Evolutionary conservation across 768 basidiomycete genomes (phyloP), one percentile per base, ranked within the genome.

Genomic region (Galerina marginata): DNA sequence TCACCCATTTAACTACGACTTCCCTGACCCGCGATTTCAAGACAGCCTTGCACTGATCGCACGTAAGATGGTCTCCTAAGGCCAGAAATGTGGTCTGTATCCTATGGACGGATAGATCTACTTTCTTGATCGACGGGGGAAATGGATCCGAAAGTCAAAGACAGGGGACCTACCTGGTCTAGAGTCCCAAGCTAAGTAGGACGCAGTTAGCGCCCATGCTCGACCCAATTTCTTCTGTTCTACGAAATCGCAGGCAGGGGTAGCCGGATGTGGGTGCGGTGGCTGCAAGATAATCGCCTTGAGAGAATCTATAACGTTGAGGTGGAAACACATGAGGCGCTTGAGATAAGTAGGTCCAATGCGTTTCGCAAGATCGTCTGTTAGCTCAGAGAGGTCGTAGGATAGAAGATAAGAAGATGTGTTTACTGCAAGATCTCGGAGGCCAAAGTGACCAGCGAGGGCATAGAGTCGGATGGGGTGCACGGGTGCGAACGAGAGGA

Each of bases 191-290:
- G 69, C 70, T 3, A 79, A 60, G 64, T 72, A 72, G 0, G 78
- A 74, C 7, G 76, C 62, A 4, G 72, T 72, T 4, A 79, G 64
- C 3, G 74, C 71, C 79, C 79, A 81, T 4, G 76, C 73, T n/a
- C 78, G 67, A n/a, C 65, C 69, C 16, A 79, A 51, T 14, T 65
- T 67, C 51, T 72, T 75, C 67, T 79, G 79, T n/a, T 74, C 69
- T 0, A 11, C 40, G 53, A 74, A 73, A 39, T 60, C 65, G 56
- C 79, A 81, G 10, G 65, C 55, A 9, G 54, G 49, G 2, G 69
- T 72, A 0, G 71, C 67, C 0, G 72, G 63, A 59, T 79, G 79
- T 0, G 70, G 65, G 26, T 67, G 63, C 0, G 75, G 75, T 7
- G 74, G 73, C 14, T 58, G 60, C 1, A 74, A 52, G 20, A 77